Evolutionary conservation across 441 rosid genomes (phyloP).

Genomic region (Croton setiger): DNA sequence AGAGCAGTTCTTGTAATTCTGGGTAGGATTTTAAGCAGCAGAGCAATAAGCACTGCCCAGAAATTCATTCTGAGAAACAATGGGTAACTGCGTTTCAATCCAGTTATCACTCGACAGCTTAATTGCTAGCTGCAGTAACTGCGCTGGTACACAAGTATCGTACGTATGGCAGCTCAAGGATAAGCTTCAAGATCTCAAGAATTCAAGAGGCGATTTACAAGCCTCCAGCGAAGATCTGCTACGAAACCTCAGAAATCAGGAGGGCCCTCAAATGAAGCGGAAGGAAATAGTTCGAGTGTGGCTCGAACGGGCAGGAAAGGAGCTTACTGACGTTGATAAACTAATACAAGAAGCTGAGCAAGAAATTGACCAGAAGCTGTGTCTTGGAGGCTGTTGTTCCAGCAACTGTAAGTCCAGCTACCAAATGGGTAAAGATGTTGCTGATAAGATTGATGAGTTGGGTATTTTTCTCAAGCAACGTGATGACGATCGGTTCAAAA

Average conservation of each 20-base stretch:
- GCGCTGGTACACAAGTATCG: not conserved
- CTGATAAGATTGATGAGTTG: not conserved
- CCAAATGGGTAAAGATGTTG: not conserved
- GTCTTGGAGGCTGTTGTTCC: conserved; percentile 2
- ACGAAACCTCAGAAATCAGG: not conserved
- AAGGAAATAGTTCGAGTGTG: not conserved
- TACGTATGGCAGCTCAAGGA: not conserved
- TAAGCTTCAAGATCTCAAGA: not conserved
- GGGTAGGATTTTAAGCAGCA: too few species aligned
- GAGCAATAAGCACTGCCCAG: too few species aligned
- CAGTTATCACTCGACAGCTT: not conserved
- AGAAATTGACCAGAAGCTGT: not conserved
- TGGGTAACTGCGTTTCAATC: not conserved
- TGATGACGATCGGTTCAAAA: not conserved
- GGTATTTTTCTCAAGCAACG: not conserved
- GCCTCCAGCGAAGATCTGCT: not conserved
- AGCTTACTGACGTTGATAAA: not conserved
- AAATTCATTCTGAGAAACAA: not conserved
- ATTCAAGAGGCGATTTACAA: not conserved
- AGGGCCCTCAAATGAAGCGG: not conserved
- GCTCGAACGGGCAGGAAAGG: not conserved
- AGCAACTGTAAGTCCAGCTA: conserved; percentile 2
- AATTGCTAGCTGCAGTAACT: not conserved
- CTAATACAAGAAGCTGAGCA: not conserved
- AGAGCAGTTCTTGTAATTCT: too few species aligned